phyloP scores from a whole-genome alignment of 768 basidiomycete species.

The Auricularia sp. region DNA sequence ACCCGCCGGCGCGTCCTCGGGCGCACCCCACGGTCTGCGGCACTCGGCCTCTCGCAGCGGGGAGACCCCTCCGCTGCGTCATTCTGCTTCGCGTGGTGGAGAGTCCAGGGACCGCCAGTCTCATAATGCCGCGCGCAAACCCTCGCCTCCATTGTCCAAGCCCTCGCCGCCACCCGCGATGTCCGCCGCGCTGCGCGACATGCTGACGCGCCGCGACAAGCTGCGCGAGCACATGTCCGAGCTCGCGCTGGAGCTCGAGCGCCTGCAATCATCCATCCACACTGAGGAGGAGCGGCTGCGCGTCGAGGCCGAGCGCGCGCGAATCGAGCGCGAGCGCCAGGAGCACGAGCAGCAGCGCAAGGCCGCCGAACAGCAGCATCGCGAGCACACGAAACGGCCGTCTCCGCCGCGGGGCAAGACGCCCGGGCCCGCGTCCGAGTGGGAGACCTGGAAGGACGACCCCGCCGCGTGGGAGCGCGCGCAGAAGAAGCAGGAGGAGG shows the following conservation, averaged over 20 bases:
- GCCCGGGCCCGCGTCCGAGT: slow-evolving; percentile 1
- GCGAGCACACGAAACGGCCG: neutral
- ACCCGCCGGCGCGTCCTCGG: neutral
- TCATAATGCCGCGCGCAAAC: neutral
- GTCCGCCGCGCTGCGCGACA: neutral
- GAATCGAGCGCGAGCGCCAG: neutral
- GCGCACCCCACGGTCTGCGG: neutral
- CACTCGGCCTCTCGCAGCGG: neutral
- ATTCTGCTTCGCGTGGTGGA: too few species aligned
- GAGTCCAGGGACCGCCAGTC: too few species aligned
- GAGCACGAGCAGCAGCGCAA: neutral
- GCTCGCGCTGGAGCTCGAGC: neutral
- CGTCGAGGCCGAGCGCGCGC: neutral
- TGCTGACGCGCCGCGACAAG: neutral
- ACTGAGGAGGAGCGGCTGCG: neutral
- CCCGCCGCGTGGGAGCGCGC: neutral
- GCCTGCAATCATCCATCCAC: neutral
- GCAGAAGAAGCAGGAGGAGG: slow-evolving; percentile 2
- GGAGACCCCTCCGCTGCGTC: neutral
- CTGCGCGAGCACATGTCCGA: neutral
- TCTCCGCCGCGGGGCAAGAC: neutral
- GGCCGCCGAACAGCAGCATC: neutral
- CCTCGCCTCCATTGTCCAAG: neutral
- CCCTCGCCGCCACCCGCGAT: neutral
- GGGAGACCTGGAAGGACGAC: neutral